phyloP scores from a whole-genome alignment of 2,329 filamentous ascomycete species.

The Cryphonectria naterciae region DNA sequence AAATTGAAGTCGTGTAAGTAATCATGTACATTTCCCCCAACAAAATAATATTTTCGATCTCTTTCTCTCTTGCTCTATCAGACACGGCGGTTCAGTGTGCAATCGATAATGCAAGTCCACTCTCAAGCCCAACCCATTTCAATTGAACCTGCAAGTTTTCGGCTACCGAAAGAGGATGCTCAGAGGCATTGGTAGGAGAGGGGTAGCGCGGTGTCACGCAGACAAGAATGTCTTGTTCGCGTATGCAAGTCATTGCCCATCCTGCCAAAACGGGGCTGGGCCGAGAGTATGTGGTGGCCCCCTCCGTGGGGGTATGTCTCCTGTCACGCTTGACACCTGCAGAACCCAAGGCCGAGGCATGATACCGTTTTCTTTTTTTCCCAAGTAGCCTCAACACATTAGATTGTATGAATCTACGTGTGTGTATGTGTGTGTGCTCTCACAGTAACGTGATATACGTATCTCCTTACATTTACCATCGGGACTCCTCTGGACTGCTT shows the following conservation, averaged over 20 bases:
- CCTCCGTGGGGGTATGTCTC: conserved; percentile 1
- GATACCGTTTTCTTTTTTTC: not conserved
- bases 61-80: not conserved
- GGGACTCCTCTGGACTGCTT: not conserved
- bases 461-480: not conserved
- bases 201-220: conserved; percentile 16
- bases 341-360: not conserved
- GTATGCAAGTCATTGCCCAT: conserved; percentile 24
- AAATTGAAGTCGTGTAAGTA: not conserved
- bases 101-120: not conserved
- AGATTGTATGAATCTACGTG: not conserved
- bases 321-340: conserved; percentile 8
- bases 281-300: conserved; percentile 14
- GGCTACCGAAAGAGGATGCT: conserved; percentile 25
- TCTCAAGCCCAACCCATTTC: not conserved
- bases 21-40: not conserved
- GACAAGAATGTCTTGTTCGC: not conserved
- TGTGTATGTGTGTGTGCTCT: not conserved
- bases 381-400: conserved; percentile 11
- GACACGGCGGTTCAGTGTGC: not conserved
- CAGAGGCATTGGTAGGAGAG: conserved; percentile 12
- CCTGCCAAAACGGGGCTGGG: conserved; percentile 22
- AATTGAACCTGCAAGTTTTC: conserved; percentile 5
- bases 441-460: not conserved
- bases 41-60: not conserved